These are phyloP conservation scores for Alternaria sp. DNA, from an alignment of 2,329 filamentous ascomycete genomes.

Conservation along the genomic window DNA sequence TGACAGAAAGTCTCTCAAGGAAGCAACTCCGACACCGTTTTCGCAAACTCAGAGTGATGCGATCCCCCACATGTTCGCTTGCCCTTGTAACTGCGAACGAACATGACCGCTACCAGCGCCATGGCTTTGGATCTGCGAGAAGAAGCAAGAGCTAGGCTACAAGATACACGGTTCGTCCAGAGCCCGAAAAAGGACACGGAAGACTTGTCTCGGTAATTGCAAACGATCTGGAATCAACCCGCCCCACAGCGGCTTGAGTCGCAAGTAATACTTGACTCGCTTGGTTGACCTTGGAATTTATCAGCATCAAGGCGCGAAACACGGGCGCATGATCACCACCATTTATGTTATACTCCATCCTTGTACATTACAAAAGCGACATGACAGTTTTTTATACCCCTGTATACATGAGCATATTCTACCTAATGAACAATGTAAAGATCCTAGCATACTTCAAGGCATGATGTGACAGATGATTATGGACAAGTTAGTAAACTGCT, in stretches of 20 bases:
- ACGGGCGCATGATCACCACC: background rate
- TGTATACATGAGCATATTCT: background rate
- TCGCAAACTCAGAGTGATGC: background rate
- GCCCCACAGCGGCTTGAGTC: slow-evolving; percentile 2
- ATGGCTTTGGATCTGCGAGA: background rate
- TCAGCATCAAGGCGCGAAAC: background rate
- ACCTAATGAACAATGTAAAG: background rate
- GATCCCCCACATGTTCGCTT: background rate
- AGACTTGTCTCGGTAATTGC: background rate
- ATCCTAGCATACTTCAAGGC: background rate
- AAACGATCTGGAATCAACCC: background rate
- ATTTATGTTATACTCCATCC: background rate
- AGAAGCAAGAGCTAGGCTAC: background rate
- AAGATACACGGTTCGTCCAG: background rate
- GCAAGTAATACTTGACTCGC: background rate
- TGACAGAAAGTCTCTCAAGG: too few species aligned
- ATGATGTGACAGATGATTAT: background rate
- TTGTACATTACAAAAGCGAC: background rate
- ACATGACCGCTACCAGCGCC: background rate
- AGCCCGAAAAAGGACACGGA: background rate
- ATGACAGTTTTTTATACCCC: background rate
- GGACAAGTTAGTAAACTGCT: background rate
- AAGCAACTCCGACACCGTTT: background rate
- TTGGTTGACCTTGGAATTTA: background rate
- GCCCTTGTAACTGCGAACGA: background rate